phyloP scores from a whole-genome alignment of 1,284 basidiomycete species.

The Papiliotrema fonsecae region DNA sequence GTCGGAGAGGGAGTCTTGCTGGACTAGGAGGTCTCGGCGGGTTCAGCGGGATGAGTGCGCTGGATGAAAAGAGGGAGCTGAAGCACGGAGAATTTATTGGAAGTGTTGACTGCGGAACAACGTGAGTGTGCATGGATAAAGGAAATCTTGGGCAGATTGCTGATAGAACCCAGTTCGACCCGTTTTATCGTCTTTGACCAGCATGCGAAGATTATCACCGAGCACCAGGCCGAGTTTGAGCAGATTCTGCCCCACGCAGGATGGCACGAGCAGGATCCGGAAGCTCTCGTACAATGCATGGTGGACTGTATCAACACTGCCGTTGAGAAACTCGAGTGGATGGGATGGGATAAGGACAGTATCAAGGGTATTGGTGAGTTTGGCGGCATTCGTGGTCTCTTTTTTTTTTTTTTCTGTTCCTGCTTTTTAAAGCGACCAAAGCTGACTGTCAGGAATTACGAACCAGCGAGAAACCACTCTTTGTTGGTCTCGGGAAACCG shows the following conservation, averaged over 20 bases:
- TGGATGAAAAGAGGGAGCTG: constrained; percentile 20
- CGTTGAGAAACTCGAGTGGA: constrained; percentile 64
- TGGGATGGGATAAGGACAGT: constrained; percentile 67
- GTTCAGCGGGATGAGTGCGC: constrained; percentile 24
- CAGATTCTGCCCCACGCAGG: constrained; percentile 87
- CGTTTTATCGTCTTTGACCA: constrained; percentile 93
- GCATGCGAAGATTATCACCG: constrained; percentile 78
- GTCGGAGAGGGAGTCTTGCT: too few species aligned
- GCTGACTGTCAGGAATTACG: constrained; percentile 66
- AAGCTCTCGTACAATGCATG: constrained; percentile 74
- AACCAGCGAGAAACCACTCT: constrained; percentile 97
- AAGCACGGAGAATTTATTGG: constrained; percentile 66
- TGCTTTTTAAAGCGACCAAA: too few species aligned
- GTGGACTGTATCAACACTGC: constrained; percentile 73
- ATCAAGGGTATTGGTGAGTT: constrained; percentile 84
- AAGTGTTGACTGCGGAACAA: constrained; percentile 86
- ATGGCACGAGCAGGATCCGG: constrained; percentile 94
- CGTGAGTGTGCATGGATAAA: constrained; percentile 55
- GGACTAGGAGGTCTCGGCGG: constrained; percentile 23
- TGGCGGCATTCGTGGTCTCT: too few species aligned
- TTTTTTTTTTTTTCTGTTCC: too few species aligned
- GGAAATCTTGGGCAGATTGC: constrained; percentile 7
- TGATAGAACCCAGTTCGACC: constrained; percentile 62
- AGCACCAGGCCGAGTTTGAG: constrained; percentile 83
- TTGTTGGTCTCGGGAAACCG: constrained; percentile 86